Conservation (phyloP, 345 rosid genomes). For the Lumnitzera racemosa region DNA sequence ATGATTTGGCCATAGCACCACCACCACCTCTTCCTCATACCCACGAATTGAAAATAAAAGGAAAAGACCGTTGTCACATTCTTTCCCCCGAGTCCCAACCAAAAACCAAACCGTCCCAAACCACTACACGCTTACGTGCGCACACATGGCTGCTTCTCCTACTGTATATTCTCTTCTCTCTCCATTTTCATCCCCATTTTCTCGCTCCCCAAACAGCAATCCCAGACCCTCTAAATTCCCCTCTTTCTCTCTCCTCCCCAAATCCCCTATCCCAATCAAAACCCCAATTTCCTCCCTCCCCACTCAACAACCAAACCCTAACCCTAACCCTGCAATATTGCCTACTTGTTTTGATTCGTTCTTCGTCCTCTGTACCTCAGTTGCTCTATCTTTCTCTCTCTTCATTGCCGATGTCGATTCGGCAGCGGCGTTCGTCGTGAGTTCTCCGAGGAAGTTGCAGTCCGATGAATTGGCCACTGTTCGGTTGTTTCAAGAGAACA, state of each 20-base stretch:
- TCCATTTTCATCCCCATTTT: conserved; percentile 32
- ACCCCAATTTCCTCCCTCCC: conserved; percentile 11
- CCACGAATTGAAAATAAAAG: too few relatives aligned
- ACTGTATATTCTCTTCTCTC: conserved; percentile 34
- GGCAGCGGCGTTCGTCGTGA: conserved; percentile 66
- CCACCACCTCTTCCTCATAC: too few relatives aligned
- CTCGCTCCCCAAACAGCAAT: conserved; percentile 32
- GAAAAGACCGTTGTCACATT: too few relatives aligned
- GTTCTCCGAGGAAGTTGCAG: conserved; percentile 62
- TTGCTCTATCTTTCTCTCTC: conserved; percentile 56
- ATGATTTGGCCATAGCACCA: too few relatives aligned
- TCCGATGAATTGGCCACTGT: conserved; percentile 89
- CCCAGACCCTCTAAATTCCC: conserved; percentile 1
- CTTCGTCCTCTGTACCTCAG: conserved; percentile 55
- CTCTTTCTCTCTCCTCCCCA: conserved; percentile 8
- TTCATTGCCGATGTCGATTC: conserved; percentile 44
- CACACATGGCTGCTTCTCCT: conserved; percentile 28
- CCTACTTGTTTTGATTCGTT: conserved; percentile 29
- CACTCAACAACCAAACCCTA: conserved; percentile 12
- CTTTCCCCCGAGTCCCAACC: too few relatives aligned
- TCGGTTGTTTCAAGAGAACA: conserved; percentile 83
- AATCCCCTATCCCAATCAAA: conserved; percentile 12
- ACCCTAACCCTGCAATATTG: conserved; percentile 6
- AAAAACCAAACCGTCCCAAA: too few relatives aligned
- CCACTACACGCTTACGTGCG: too few relatives aligned